phyloP scores from a whole-genome alignment of 495 filamentous ascomycete genomes.

The Pyrenopolyporus hunteri region DNA sequence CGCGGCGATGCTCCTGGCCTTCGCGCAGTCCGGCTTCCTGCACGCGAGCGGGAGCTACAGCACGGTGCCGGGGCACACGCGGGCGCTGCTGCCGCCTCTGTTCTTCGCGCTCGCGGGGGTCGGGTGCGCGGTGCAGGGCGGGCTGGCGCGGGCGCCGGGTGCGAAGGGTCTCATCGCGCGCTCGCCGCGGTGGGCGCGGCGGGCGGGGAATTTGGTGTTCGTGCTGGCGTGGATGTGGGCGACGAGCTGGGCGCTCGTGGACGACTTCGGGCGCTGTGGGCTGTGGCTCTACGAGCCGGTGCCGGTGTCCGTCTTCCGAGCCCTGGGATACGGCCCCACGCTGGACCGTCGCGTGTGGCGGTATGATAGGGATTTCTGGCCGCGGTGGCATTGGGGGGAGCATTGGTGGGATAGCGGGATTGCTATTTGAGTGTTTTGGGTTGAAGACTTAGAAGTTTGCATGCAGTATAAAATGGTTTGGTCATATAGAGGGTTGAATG shows the following conservation, averaged over 20 bases:
- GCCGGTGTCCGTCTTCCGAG: slow-evolving; percentile 65
- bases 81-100: slow-evolving; percentile 43
- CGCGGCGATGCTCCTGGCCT: slow-evolving; percentile 53
- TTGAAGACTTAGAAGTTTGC: not conserved
- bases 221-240: slow-evolving; percentile 62
- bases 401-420: slow-evolving; percentile 72
- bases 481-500: not conserved
- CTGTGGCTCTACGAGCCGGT: slow-evolving; percentile 73
- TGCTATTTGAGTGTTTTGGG: slow-evolving; percentile 41
- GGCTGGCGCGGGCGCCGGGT: slow-evolving; percentile 6
- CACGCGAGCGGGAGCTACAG: slow-evolving; percentile 66
- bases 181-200: slow-evolving; percentile 48
- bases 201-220: slow-evolving; percentile 59
- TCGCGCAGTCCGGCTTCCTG: slow-evolving; percentile 63
- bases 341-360: slow-evolving; percentile 61
- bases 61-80: slow-evolving; percentile 49
- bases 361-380: slow-evolving; percentile 55
- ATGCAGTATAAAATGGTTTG: slow-evolving; percentile 2
- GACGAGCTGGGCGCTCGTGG: slow-evolving; percentile 58
- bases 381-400: slow-evolving; percentile 56
- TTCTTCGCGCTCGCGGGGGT: slow-evolving; percentile 65
- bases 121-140: slow-evolving; percentile 60
- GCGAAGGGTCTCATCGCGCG: slow-evolving; percentile 22
- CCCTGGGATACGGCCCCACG: slow-evolving; percentile 55
- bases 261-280: slow-evolving; percentile 67